These are phyloP conservation scores for Torulaspora globosa DNA, from an alignment of 1,139 yeast genomes.

Conservation along the genomic window DNA sequence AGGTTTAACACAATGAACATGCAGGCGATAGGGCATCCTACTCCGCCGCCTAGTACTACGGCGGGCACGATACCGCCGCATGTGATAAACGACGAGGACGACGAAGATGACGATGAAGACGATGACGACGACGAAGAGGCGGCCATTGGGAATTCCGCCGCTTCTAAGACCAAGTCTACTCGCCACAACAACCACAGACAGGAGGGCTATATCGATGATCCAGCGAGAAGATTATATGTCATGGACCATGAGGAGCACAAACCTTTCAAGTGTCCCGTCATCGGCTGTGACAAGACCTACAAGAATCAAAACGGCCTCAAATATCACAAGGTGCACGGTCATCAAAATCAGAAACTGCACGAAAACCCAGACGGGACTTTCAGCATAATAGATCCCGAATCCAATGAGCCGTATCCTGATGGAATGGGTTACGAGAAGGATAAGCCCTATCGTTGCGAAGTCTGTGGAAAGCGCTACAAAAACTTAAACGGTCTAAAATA, in stretches of 20 bases:
- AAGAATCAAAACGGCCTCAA: conserved; percentile 96
- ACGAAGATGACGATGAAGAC: conserved; percentile 37
- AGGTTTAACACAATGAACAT: conserved; percentile 13
- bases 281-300: conserved; percentile 96
- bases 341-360: conserved; percentile 87
- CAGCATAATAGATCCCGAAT: conserved; percentile 88
- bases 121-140: conserved; percentile 33
- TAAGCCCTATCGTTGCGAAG: conserved; percentile 97
- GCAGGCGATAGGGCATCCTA: conserved; percentile 14
- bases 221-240: conserved; percentile 88
- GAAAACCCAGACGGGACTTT: conserved; percentile 92
- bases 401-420: conserved; percentile 86
- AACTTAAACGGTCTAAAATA: conserved; percentile 93
- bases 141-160: conserved; percentile 9
- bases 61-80: conserved; percentile 14
- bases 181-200: conserved; percentile 34
- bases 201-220: conserved; percentile 77
- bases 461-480: conserved; percentile 95
- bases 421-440: conserved; percentile 94
- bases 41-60: conserved; percentile 18
- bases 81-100: conserved; percentile 31
- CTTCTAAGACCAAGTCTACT: conserved; percentile 10
- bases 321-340: conserved; percentile 95
- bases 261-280: conserved; percentile 96
- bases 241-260: conserved; percentile 89